These are phyloP conservation scores for Hyaloperonospora brassicae DNA, from an alignment of 352 stramenopile species.

Conservation along the genomic window DNA sequence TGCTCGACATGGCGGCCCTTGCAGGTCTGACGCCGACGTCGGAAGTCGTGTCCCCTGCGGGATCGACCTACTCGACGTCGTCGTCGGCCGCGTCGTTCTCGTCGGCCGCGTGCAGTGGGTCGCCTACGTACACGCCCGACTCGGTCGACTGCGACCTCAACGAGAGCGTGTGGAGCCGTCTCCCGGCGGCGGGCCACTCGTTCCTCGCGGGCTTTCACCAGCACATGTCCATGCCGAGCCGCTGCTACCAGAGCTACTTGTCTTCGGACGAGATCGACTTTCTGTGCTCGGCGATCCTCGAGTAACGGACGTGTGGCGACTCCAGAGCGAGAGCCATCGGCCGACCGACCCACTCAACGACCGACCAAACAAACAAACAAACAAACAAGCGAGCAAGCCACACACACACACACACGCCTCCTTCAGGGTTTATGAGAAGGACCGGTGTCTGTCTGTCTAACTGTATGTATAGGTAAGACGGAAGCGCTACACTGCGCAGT, in stretches of 20 bases:
- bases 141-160: constrained; percentile 44
- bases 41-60: constrained; percentile 17
- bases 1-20: constrained; percentile 32
- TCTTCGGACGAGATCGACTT: constrained; percentile 84
- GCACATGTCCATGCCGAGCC: constrained; percentile 16
- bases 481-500: constrained; percentile 2
- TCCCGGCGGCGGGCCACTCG: constrained; percentile 26
- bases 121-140: constrained; percentile 54
- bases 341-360: background rate
- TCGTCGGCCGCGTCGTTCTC: constrained; percentile 20
- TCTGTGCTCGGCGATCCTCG: constrained; percentile 72
- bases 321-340: too few relatives aligned
- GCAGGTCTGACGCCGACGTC: constrained; percentile 13
- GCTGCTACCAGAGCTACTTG: constrained; percentile 40
- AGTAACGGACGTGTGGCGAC: constrained; percentile 24
- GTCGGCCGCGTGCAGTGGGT: constrained; percentile 32
- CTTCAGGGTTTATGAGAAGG: constrained; percentile 10
- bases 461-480: background rate
- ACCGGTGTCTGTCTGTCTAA: background rate
- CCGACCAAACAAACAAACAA: background rate
- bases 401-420: background rate
- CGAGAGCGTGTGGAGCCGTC: constrained; percentile 51
- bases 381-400: background rate
- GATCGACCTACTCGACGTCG: constrained; percentile 24
- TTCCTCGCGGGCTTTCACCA: constrained; percentile 16